phyloP scores from a whole-genome alignment of 2,329 filamentous ascomycete genomes.

The Trichoderma hamatum region DNA sequence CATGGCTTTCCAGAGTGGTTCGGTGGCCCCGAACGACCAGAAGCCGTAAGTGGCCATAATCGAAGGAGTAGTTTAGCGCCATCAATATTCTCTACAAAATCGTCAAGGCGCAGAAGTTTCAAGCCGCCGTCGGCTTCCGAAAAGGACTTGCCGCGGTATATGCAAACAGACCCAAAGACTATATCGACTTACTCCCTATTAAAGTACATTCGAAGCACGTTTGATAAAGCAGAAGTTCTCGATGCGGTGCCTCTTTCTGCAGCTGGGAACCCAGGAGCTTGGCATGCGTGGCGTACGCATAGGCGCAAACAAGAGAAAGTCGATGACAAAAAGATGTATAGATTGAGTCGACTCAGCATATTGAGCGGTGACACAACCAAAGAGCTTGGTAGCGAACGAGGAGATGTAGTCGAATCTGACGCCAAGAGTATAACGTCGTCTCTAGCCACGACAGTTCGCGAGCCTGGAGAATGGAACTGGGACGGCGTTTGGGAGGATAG shows the following conservation, averaged over 20 bases:
- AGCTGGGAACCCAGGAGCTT: constrained; percentile 87
- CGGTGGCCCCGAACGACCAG: constrained; percentile 56
- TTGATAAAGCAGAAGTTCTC: constrained; percentile 75
- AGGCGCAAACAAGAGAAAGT: constrained; percentile 46
- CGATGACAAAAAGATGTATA: background rate
- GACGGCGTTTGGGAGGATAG: constrained; percentile 94
- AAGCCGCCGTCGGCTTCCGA: constrained; percentile 37
- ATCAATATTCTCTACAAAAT: constrained; percentile 27
- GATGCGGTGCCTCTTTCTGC: constrained; percentile 79
- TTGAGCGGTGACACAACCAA: background rate
- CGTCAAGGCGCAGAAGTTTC: constrained; percentile 34
- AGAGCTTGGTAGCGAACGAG: constrained; percentile 18
- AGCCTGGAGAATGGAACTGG: constrained; percentile 92
- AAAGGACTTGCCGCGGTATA: constrained; percentile 42
- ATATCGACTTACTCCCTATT: constrained; percentile 69
- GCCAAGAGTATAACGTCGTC: constrained; percentile 4
- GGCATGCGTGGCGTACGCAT: constrained; percentile 88
- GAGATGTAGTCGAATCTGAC: constrained; percentile 22
- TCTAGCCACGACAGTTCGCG: constrained; percentile 22
- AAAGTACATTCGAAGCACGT: constrained; percentile 78
- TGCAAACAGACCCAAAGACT: constrained; percentile 46
- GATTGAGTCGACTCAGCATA: background rate
- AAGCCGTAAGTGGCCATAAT: constrained; percentile 44
- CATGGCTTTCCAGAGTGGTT: constrained; percentile 95
- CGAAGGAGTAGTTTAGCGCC: constrained; percentile 36